Conservation (phyloP, 306 rosid species). For the Rosa persica region DNA sequence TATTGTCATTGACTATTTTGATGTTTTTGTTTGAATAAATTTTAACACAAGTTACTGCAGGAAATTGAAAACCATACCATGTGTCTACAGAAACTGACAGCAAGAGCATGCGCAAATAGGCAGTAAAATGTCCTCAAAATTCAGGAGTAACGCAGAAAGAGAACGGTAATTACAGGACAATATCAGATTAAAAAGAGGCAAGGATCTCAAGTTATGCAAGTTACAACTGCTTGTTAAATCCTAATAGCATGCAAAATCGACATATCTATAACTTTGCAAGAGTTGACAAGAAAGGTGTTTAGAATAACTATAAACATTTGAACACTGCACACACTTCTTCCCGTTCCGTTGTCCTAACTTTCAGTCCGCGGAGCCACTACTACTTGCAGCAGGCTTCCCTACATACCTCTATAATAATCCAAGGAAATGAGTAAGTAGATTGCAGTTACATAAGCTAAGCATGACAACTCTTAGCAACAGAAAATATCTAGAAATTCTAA, state of each 20-base stretch:
- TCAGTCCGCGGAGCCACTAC: conserved; percentile 46
- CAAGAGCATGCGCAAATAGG: not conserved
- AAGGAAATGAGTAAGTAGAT: conserved; percentile 17
- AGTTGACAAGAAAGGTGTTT: conserved; percentile 11
- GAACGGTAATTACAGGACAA: conserved; percentile 17
- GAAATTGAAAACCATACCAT: not conserved
- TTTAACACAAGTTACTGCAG: not conserved
- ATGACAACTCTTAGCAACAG: not conserved
- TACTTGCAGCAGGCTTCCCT: conserved; percentile 38
- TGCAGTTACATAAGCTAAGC: not conserved
- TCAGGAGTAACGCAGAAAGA: conserved; percentile 1
- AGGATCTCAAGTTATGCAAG: conserved; percentile 25
- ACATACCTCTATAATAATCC: conserved; percentile 48
- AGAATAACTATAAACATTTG: conserved; percentile 26
- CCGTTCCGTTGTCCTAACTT: conserved; percentile 18
- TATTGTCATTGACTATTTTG: not conserved
- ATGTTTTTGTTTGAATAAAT: not conserved
- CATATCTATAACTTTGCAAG: conserved; percentile 17
- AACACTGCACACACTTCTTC: conserved; percentile 25
- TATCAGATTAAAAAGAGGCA: not conserved
- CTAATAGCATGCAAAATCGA: conserved; percentile 15
- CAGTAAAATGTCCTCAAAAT: not conserved
- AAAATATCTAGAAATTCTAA: not conserved
- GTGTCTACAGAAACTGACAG: not conserved
- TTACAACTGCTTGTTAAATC: conserved; percentile 1